Base-by-base conservation (phyloP, 75 land plant genomes). In the Cunninghamia lanceolata region DNA sequence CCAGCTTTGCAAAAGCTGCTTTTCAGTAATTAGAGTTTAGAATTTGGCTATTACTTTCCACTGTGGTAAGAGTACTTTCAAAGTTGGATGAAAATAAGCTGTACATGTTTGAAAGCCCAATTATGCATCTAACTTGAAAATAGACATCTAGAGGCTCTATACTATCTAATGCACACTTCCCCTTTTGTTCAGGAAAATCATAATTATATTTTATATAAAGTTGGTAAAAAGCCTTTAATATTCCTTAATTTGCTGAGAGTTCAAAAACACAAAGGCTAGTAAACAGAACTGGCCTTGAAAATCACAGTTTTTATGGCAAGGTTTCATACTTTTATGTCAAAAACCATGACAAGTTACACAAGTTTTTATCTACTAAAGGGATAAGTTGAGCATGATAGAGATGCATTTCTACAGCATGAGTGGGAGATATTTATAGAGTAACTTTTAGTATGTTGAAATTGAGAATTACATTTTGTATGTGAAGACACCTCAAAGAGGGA, bases 1-100 rank as follows among this genome's bases (percentile, higher is more conserved):
- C 94, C 76, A 89, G 90, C 84, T 94, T 96, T 80, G 96, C 91
- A 17, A 90, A 85, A 50, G 97, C 97, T 77, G 89, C 93, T 32
- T 80, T 56, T 17, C 88, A 89, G 90, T 93, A 84, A 93, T 28
- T 30, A 28, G 84, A 21, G 39, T 53, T 43, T 45, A 28, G 84
- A 15, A 19, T 46, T 21, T 85, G 46, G 21, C 36, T 75, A 16
- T 75, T 75, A 36, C 5, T 75, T 19, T 75, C 39, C 34, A 16
- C 14, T 75, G 78, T 75, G 8, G 36, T 21, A 38, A 21, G 0
- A 70, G 2, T 7, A n/a, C 74, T 70, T 70, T 70, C 74, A 42
- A 40, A 78, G 7, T 40, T 77, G 45, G 80, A 40, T 78, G 46
- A 78, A 78, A 78, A 42, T 42, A 78, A 42, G 25, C 6, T 38